Evolutionary conservation across 1,284 basidiomycete genomes (phyloP).

Genomic region (Fistulinella cinereoalba): DNA sequence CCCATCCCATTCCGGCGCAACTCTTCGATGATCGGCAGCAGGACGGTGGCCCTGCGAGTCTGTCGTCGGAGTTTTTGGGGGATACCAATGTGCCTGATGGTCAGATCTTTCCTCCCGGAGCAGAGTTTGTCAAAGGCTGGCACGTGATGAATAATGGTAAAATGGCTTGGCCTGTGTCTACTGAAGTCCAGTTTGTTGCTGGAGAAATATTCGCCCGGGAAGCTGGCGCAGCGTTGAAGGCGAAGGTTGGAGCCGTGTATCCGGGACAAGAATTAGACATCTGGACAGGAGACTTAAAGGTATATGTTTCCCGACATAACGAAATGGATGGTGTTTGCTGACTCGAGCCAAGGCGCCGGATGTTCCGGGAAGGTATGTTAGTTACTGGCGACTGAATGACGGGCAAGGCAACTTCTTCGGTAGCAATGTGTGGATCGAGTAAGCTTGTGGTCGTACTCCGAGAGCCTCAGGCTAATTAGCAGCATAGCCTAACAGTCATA

Average conservation of each 20-base stretch:
- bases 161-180: slow-evolving; percentile 64
- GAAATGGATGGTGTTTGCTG: too few species aligned
- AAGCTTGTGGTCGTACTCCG: too few species aligned
- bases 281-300: slow-evolving; percentile 72
- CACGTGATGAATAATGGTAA: slow-evolving; percentile 63
- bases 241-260: slow-evolving; percentile 52
- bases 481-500: slow-evolving; percentile 57
- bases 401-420: slow-evolving; percentile 62
- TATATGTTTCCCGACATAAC: slow-evolving; percentile 20
- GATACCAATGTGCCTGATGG: slow-evolving; percentile 75
- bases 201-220: slow-evolving; percentile 52
- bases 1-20: neutral
- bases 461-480: too few species aligned
- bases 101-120: slow-evolving; percentile 76
- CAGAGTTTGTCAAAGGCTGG: slow-evolving; percentile 84
- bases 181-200: slow-evolving; percentile 65
- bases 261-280: slow-evolving; percentile 60
- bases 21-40: neutral
- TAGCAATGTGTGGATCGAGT: slow-evolving; percentile 75
- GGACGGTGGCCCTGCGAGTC: neutral
- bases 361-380: slow-evolving; percentile 62
- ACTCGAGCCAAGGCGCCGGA: slow-evolving; percentile 82
- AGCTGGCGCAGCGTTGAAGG: slow-evolving; percentile 30
- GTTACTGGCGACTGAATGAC: slow-evolving; percentile 72
- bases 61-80: slow-evolving; percentile 52